Evolutionary conservation across 2,329 filamentous ascomycete genomes (phyloP).

Genomic region (Fusarium nodosum): DNA sequence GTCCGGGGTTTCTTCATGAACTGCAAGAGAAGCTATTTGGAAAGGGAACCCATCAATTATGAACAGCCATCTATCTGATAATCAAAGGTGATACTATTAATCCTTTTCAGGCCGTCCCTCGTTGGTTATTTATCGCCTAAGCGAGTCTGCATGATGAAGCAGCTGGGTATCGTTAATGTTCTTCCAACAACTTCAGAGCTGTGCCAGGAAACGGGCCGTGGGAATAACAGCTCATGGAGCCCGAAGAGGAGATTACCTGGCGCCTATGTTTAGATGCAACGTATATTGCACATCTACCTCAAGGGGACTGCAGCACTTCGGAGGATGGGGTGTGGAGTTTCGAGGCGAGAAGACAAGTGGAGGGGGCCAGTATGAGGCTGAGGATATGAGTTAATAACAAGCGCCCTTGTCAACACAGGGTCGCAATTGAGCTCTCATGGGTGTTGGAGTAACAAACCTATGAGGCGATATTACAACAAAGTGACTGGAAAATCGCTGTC

Average conservation of each 20-base stretch:
- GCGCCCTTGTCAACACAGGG: constrained; percentile 20
- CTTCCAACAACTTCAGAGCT: background rate
- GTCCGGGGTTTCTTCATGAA: constrained; percentile 16
- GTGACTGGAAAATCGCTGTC: constrained; percentile 7
- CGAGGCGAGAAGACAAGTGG: constrained; percentile 20
- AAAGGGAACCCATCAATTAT: constrained; percentile 8
- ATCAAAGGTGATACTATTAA: constrained; percentile 1
- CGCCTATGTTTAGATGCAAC: constrained; percentile 37
- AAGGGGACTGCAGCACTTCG: constrained; percentile 37
- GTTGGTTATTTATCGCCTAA: constrained; percentile 25
- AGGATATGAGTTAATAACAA: constrained; percentile 22
- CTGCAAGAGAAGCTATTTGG: constrained; percentile 22
- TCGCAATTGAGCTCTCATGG: constrained; percentile 18
- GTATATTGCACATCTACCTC: constrained; percentile 26
- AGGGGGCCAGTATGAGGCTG: constrained; percentile 36
- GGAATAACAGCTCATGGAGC: constrained; percentile 18
- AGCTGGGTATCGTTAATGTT: constrained; percentile 8
- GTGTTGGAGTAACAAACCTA: constrained; percentile 27
- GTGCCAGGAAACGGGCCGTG: constrained; percentile 28
- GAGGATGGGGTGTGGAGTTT: constrained; percentile 32
- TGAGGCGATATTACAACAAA: constrained; percentile 11
- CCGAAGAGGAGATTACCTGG: constrained; percentile 26
- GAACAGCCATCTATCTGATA: background rate
- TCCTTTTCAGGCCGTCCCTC: constrained; percentile 27
- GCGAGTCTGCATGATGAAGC: constrained; percentile 18